Evolutionary conservation across 2,329 filamentous ascomycete species (phyloP).

Genomic region (Pseudogymnoascus destructans): DNA sequence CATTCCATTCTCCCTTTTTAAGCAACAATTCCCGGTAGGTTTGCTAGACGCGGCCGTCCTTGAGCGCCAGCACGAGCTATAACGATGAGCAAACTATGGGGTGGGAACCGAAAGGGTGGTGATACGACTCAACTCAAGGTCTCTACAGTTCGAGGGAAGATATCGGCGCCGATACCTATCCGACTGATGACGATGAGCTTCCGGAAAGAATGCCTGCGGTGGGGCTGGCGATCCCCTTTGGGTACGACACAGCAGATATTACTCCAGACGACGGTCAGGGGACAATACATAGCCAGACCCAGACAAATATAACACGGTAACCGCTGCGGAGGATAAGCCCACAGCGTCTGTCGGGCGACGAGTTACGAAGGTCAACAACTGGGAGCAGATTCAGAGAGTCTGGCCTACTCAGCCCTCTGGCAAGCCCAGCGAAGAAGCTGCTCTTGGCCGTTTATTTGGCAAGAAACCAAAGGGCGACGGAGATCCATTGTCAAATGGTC

Average conservation of each 20-base stretch:
- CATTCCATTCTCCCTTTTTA: neutral
- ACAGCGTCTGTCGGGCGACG: neutral
- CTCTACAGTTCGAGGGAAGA: conserved; percentile 42
- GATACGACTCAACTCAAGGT: conserved; percentile 23
- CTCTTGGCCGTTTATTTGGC: conserved; percentile 45
- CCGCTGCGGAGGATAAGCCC: neutral
- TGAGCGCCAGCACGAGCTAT: neutral
- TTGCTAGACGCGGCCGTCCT: neutral
- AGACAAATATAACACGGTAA: neutral
- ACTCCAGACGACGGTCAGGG: neutral
- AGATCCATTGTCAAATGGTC: conserved; percentile 11
- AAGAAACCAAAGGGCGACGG: conserved; percentile 37
- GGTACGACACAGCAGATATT: conserved; percentile 14
- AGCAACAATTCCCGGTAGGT: neutral
- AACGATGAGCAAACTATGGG: conserved; percentile 22
- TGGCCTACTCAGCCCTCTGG: conserved; percentile 4
- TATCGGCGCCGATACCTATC: conserved; percentile 49
- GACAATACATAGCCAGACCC: neutral
- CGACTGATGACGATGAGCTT: conserved; percentile 41
- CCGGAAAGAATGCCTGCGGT: conserved; percentile 35
- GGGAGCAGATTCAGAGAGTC: neutral
- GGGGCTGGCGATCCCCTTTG: conserved; percentile 26
- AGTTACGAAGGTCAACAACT: neutral
- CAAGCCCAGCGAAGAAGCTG: conserved; percentile 30
- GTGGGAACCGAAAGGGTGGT: conserved; percentile 18